A percentile compares a stretch with the other conserved stretches of the same genome.
These are phyloP conservation scores for Davidsoniella australis DNA, from an alignment of 2,329 filamentous ascomycete genomes.

Conservation along the genomic window DNA sequence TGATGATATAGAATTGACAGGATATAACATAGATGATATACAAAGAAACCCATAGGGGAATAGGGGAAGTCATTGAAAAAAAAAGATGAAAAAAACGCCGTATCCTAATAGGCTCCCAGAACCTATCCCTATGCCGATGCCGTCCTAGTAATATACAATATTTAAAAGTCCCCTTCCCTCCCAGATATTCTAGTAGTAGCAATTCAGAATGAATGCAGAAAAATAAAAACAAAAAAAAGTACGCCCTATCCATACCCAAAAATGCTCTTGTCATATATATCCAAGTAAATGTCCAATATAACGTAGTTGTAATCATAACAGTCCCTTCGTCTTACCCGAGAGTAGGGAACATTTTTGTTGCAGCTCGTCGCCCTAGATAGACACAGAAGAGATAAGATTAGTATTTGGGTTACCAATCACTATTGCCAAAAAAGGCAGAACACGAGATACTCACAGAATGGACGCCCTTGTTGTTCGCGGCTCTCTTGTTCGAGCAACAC, in stretches of 20 bases:
- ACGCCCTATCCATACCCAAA: not conserved
- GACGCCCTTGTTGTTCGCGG: conserved; percentile 16
- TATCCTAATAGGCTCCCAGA: not conserved
- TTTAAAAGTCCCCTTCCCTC: too few species aligned
- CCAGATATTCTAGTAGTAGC: too few species aligned
- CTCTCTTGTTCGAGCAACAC: conserved; percentile 26
- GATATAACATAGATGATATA: too few species aligned
- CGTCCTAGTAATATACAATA: not conserved
- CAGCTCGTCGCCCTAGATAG: conserved; percentile 26
- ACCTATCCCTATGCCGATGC: not conserved
- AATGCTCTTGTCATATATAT: too few species aligned
- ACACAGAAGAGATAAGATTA: not conserved
- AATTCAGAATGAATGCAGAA: too few species aligned
- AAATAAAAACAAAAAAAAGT: too few species aligned
- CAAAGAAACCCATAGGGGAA: too few species aligned
- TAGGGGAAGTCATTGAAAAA: too few species aligned
- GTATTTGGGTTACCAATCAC: not conserved
- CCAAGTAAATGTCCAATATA: not conserved
- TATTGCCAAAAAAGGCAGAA: not conserved
- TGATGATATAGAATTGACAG: too few species aligned
- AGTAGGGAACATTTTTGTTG: conserved; percentile 28
- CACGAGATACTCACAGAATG: conserved; percentile 22
- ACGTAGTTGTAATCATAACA: not conserved
- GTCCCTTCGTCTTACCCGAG: conserved; percentile 15
- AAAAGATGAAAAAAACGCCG: not conserved